Base-by-base conservation (phyloP, 192 early-diverging fungal genomes). In the Umbelopsis isabellina region DNA sequence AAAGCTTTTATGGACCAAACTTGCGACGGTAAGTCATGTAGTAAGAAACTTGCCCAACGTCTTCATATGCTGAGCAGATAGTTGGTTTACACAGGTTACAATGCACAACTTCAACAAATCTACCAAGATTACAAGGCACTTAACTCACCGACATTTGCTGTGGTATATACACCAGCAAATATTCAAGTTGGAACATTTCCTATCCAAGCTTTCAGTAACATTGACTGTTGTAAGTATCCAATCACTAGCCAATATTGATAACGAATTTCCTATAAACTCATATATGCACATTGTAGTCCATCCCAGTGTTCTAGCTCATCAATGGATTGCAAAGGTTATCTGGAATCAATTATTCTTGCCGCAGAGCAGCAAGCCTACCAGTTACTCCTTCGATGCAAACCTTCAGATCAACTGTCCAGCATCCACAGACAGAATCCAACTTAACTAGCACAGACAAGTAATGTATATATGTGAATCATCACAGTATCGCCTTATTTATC, bases 281-380 rank as follows among this genome's bases (percentile, higher is more conserved):
- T 1, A 41, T 9, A 41, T 41, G 37, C 7, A 9, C 37, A 2
- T 41, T 41, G 1, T 10, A 41, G 37, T 73, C 65, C 72, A 73
- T 55, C 72, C 73, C 44, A 69, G 73, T 30, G 33, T 47, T 8
- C 48, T 65, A 25, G 73, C 52, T 4, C 67, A 74, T 65, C 23
- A 74, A 41, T 68, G 45, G 49, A 50, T 74, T 27, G 55, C 73
- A 13, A 74, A 69, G 67, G 72, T 73, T 37, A 21, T 73, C 33
- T 73, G 72, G 72, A 73, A 73, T 68, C 48, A 46, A 15, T 23
- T 73, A 37, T 68, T 73, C 46, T 16, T 61, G 16, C 66, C 66
- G 21, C 45, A 12, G 45, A 41, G 33, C 45, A 20, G 30, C 2
- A 58, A 68, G 18, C 71, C 71, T 44, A 16, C 46, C 20, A 25